Evolutionary conservation across 768 basidiomycete genomes (phyloP).

Genomic region (Kwoniella newhampshirensis): DNA sequence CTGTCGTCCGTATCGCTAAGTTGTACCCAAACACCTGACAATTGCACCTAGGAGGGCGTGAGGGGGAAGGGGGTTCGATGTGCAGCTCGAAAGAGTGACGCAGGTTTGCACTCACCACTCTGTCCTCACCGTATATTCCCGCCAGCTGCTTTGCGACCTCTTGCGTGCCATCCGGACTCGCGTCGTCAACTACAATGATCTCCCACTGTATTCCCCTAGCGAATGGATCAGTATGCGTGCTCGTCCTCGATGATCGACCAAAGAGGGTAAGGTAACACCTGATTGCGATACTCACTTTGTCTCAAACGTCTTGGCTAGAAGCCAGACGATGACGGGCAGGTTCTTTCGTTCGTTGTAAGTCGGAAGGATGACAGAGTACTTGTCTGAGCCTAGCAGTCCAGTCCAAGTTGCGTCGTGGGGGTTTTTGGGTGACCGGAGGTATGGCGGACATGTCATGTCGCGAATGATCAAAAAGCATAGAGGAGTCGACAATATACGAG

Average conservation of each 20-base stretch:
- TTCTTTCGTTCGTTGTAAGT: conserved; percentile 95
- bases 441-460: too few species aligned
- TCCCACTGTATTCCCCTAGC: conserved; percentile 75
- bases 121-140: conserved; percentile 77
- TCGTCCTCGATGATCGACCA: neutral
- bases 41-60: too few species aligned
- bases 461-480: too few species aligned
- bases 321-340: conserved; percentile 81
- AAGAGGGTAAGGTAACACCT: neutral
- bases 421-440: too few species aligned
- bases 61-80: too few species aligned
- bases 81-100: neutral
- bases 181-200: conserved; percentile 86
- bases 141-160: conserved; percentile 79
- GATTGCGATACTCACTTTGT: conserved; percentile 63
- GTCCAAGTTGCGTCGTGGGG: too few species aligned
- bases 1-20: conserved; percentile 11
- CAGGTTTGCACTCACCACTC: conserved; percentile 61
- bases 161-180: conserved; percentile 88
- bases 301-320: conserved; percentile 72
- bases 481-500: too few species aligned
- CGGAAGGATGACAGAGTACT: conserved; percentile 88
- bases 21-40: neutral
- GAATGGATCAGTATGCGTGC: neutral
- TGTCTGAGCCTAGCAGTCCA: conserved; percentile 52